phyloP scores from a whole-genome alignment of 2,329 filamentous ascomycete species.

The Cladosporium oxysporum region DNA sequence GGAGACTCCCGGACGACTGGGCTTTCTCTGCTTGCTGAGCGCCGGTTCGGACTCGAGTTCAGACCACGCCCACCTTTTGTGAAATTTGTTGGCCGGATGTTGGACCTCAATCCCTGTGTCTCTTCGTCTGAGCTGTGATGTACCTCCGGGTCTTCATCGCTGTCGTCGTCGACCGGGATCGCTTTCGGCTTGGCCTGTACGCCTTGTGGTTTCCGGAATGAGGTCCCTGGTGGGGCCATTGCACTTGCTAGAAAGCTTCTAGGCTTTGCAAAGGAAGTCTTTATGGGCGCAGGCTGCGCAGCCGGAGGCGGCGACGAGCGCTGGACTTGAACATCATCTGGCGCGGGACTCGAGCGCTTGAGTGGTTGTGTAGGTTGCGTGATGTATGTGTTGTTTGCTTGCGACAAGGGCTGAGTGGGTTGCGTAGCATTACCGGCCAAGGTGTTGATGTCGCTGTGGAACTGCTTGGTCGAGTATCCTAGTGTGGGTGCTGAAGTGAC shows the following conservation, averaged over 20 bases:
- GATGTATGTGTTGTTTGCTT: slow-evolving; percentile 25
- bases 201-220: slow-evolving; percentile 56
- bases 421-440: slow-evolving; percentile 48
- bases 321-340: slow-evolving; percentile 68
- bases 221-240: slow-evolving; percentile 76
- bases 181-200: slow-evolving; percentile 26
- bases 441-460: slow-evolving; percentile 15
- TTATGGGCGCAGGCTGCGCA: slow-evolving; percentile 25
- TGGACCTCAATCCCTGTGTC: slow-evolving; percentile 47
- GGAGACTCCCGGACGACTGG: slow-evolving; percentile 35
- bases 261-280: slow-evolving; percentile 32
- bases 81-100: slow-evolving; percentile 64
- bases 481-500: slow-evolving; percentile 7
- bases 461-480: slow-evolving; percentile 17
- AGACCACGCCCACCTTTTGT: slow-evolving; percentile 43
- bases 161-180: slow-evolving; percentile 29
- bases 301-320: slow-evolving; percentile 74
- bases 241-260: slow-evolving; percentile 56
- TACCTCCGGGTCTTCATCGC: slow-evolving; percentile 51
- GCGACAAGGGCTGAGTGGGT: slow-evolving; percentile 58
- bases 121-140: slow-evolving; percentile 34
- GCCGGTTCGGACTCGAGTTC: slow-evolving; percentile 35
- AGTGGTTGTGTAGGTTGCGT: slow-evolving; percentile 66
- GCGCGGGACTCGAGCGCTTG: slow-evolving; percentile 42
- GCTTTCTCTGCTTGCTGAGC: slow-evolving; percentile 18